These are phyloP conservation scores for Talaromyces trachyspermus DNA, from an alignment of 495 filamentous ascomycete genomes.

Conservation along the genomic window DNA sequence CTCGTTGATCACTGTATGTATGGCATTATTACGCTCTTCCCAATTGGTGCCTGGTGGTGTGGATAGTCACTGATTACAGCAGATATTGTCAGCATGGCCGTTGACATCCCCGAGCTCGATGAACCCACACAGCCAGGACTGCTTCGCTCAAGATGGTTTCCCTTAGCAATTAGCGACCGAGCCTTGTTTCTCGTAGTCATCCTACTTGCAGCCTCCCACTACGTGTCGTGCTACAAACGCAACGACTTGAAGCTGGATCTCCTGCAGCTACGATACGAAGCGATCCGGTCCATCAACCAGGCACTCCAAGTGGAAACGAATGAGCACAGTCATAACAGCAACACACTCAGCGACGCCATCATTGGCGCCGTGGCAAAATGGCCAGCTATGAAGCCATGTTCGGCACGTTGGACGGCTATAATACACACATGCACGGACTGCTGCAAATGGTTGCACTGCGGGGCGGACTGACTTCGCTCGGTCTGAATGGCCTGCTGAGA, in stretches of 20 bases:
- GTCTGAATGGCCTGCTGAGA: constrained; percentile 29
- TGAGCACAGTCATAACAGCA: not conserved
- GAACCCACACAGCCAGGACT: constrained; percentile 23
- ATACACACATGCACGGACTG: constrained; percentile 35
- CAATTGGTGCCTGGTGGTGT: no score
- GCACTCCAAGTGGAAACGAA: constrained; percentile 13
- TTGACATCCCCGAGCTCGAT: constrained; percentile 41
- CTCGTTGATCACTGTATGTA: constrained; percentile 35
- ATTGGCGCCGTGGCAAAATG: constrained; percentile 41
- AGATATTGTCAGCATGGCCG: constrained; percentile 38
- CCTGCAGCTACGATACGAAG: constrained; percentile 26
- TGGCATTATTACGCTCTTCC: not conserved
- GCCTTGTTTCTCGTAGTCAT: constrained; percentile 37
- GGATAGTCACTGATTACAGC: not conserved
- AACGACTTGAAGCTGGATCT: constrained; percentile 19
- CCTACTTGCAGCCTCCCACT: constrained; percentile 36
- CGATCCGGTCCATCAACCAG: constrained; percentile 27
- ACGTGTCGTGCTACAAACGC: constrained; percentile 17
- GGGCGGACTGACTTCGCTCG: constrained; percentile 29
- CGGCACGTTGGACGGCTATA: constrained; percentile 24
- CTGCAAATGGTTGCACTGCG: constrained; percentile 22
- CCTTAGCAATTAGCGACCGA: constrained; percentile 33
- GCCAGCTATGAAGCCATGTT: constrained; percentile 42
- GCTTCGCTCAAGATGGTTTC: constrained; percentile 39
- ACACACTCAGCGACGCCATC: constrained; percentile 21